Percentiles rank a stretch among this genome's conserved stretches.
phyloP scores from a whole-genome alignment of 345 rosid species.

The Eucalyptus polyanthemos region DNA sequence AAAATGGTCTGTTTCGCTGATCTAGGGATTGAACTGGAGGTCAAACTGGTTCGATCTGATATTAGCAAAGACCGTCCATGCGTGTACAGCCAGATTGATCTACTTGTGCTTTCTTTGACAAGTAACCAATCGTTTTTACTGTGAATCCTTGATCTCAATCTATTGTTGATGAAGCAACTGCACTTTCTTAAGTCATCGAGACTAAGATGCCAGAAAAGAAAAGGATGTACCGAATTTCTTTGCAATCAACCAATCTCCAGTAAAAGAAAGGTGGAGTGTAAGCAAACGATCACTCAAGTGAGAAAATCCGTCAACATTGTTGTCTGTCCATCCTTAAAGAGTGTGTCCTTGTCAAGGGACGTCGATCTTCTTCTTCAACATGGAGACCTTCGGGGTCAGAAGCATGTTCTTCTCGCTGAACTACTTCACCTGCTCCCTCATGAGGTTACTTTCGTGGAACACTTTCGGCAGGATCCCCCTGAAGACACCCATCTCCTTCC shows the following conservation, averaged over 20 bases:
- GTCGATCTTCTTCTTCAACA: too few species aligned
- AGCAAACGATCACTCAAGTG: too few species aligned
- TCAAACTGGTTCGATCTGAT: too few species aligned
- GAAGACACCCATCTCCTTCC: slow-evolving; percentile 31
- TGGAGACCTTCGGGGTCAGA: slow-evolving; percentile 28
- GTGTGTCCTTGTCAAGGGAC: not conserved
- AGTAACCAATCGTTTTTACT: not conserved
- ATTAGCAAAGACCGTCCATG: not conserved
- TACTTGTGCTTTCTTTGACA: not conserved
- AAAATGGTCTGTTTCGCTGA: too few species aligned
- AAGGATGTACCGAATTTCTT: not conserved
- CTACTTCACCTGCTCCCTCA: slow-evolving; percentile 78
- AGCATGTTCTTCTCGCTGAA: slow-evolving; percentile 76
- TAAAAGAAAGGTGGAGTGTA: too few species aligned
- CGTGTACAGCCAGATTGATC: not conserved
- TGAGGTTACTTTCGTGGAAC: slow-evolving; percentile 55
- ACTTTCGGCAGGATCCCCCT: slow-evolving; percentile 56
- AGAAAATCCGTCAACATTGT: not conserved
- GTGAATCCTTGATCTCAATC: too few species aligned
- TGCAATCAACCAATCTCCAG: too few species aligned
- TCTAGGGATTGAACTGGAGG: too few species aligned
- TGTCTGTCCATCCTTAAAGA: slow-evolving; percentile 75
- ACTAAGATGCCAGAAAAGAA: not conserved
- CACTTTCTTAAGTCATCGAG: not conserved
- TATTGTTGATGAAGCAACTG: not conserved